These are phyloP conservation scores for Vinca minor DNA, from an alignment of 257 asterid genomes.

Conservation along the genomic window DNA sequence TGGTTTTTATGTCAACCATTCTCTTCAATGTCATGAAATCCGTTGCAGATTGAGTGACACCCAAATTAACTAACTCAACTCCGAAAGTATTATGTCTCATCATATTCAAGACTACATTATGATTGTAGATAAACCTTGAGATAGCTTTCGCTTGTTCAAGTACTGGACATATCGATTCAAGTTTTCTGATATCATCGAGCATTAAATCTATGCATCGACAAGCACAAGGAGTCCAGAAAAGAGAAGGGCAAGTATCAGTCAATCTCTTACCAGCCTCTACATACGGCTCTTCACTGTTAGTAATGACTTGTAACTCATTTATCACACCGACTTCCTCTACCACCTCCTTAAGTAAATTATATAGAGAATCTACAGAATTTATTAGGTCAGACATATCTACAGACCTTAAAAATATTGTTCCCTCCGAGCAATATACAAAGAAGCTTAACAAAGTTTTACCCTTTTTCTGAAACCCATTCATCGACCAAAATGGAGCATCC, in stretches of 20 bases:
- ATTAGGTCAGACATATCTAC: constrained; percentile 46
- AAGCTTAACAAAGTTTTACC: constrained; percentile 54
- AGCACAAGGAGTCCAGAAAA: constrained; percentile 93
- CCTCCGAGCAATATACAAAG: constrained; percentile 53
- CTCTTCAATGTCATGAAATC: constrained; percentile 67
- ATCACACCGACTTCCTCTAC: constrained; percentile 75
- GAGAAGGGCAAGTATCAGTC: constrained; percentile 53
- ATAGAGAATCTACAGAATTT: constrained; percentile 52
- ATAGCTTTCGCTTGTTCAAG: constrained; percentile 74
- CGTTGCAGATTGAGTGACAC: constrained; percentile 47
- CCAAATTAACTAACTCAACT: constrained; percentile 67
- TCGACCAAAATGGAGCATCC: constrained; percentile 85
- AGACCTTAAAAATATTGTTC: constrained; percentile 66
- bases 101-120: constrained; percentile 52
- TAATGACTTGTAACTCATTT: constrained; percentile 74
- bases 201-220: constrained; percentile 61
- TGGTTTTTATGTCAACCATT: constrained; percentile 57
- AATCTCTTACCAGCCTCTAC: constrained; percentile 62
- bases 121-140: constrained; percentile 63
- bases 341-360: constrained; percentile 58
- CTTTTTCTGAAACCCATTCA: constrained; percentile 51
- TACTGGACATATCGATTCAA: constrained; percentile 42
- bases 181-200: constrained; percentile 61
- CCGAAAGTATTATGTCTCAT: constrained; percentile 73
- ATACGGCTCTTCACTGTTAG: constrained; percentile 62